These are phyloP conservation scores for Thielaviopsis populi DNA, from an alignment of 2,329 filamentous ascomycete species.

Conservation along the genomic window DNA sequence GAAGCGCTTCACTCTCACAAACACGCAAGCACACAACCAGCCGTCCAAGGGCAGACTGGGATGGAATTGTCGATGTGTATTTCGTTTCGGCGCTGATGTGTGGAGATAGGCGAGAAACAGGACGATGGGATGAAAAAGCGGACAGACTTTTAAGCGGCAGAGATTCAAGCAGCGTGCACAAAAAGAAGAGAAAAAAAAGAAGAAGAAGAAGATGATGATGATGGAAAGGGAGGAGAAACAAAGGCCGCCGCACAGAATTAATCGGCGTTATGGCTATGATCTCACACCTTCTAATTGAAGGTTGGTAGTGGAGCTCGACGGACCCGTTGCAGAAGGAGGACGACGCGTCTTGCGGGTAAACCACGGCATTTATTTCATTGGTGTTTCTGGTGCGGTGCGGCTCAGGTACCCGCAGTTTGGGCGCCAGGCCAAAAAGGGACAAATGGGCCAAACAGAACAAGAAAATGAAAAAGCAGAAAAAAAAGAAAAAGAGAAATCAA, in stretches of 20 bases:
- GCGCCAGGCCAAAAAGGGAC: background rate
- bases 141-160: background rate
- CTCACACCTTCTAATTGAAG: constrained; percentile 5
- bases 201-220: background rate
- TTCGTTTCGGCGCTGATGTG: background rate
- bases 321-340: background rate
- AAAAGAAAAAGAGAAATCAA: background rate
- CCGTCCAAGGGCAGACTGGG: background rate
- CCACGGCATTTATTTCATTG: background rate
- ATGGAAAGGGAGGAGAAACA: background rate
- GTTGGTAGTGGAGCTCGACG: background rate
- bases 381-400: background rate
- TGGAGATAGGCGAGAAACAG: background rate
- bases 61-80: background rate
- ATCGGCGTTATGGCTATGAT: background rate
- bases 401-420: background rate
- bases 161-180: background rate
- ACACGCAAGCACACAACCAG: background rate
- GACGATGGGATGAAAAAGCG: background rate
- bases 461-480: background rate
- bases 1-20: background rate
- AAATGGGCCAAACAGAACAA: too few species aligned
- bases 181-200: too few species aligned
- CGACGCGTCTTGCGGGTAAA: background rate
- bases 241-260: background rate